Evolutionary conservation across 371 early-diverging fungal species (phyloP).

Genomic region (Zopfochytrium polystomum): DNA sequence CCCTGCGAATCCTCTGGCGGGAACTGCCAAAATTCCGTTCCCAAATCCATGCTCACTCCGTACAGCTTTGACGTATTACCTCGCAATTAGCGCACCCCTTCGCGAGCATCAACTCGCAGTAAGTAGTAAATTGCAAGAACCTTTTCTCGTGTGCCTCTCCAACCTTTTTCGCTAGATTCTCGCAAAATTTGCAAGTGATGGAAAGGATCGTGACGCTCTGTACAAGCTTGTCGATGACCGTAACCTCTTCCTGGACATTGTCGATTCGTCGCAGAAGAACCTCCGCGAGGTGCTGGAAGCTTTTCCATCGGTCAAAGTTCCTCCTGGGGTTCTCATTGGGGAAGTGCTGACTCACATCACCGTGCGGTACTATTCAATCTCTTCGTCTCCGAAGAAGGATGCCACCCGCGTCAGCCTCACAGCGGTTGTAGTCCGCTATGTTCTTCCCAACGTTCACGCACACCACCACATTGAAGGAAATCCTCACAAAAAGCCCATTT

Average conservation of each 20-base stretch:
- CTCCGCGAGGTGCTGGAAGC: conserved; percentile 39
- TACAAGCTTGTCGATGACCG: conserved; percentile 43
- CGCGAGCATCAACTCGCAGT: conserved; percentile 54
- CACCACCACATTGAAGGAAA: conserved; percentile 6
- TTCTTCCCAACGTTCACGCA: conserved; percentile 25
- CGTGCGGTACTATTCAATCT: conserved; percentile 93
- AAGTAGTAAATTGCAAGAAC: too few relatives aligned
- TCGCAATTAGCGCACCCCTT: conserved; percentile 77
- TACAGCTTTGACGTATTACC: conserved; percentile 81
- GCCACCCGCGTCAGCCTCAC: conserved; percentile 78
- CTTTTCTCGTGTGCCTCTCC: not conserved
- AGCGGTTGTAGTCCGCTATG: conserved; percentile 82
- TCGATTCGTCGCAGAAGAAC: conserved; percentile 45
- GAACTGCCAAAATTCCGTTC: conserved; percentile 63
- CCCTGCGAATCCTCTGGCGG: conserved; percentile 25
- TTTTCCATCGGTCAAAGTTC: conserved; percentile 42
- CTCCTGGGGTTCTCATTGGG: conserved; percentile 55
- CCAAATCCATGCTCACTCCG: conserved; percentile 80
- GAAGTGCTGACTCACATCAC: conserved; percentile 79
- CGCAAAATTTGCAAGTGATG: conserved; percentile 42
- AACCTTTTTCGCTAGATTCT: conserved; percentile 30
- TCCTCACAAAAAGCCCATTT: not conserved
- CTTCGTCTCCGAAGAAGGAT: conserved; percentile 69
- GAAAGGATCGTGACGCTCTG: conserved; percentile 31
- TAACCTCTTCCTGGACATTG: conserved; percentile 31